Base-by-base conservation (phyloP, 495 filamentous ascomycete genomes). In the Hamigera avellanea region DNA sequence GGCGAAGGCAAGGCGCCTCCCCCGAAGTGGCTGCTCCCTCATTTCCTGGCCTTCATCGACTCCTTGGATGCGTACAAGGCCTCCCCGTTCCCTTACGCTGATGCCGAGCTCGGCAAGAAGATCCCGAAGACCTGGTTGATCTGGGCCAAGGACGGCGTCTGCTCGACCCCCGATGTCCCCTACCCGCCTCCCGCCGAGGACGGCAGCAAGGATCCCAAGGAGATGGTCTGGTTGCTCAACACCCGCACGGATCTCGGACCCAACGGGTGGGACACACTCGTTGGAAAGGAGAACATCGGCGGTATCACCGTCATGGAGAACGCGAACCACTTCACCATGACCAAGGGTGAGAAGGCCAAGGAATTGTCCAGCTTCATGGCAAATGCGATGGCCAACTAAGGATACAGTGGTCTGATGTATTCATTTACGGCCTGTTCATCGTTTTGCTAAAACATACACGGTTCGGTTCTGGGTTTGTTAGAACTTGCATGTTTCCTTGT, bases 131-230 rank as follows among this genome's bases (percentile, higher is more conserved):
- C 80, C 8, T 76, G 69, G 50, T 56, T 76, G 30, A 78, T 89
- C 46, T 93, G 83, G 83, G 81, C 78, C 43, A 75, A 78, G 51
- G 82, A 89, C 34, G 85, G 85, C 35, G 80, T 91, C 1, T 86
- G 81, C 65, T 72, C 77, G 31, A 65, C 72, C 18, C 76, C 78
- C 0, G 70, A 61, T 9, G 83, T 83, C 50, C 78, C 79, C 7
- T 70, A 77, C 29, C 78, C 79, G 2, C 78, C 81, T 39, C 81
- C 82, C 2, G 73, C 74, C 23, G 67, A 72, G 32, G 75, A 79
- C 50, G 73, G 83, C 41, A 62, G 57, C 40, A 42, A 51, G 6
- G 61, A 65, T 39, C 57, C 57, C 1, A 45, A 54, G 7, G 70
- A 89, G 59, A 83, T 84, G 50, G 61, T 74, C 39, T 93, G 84